Base-by-base conservation (phyloP, 2,329 filamentous ascomycete species). In the Neodidymelliopsis sp. region DNA sequence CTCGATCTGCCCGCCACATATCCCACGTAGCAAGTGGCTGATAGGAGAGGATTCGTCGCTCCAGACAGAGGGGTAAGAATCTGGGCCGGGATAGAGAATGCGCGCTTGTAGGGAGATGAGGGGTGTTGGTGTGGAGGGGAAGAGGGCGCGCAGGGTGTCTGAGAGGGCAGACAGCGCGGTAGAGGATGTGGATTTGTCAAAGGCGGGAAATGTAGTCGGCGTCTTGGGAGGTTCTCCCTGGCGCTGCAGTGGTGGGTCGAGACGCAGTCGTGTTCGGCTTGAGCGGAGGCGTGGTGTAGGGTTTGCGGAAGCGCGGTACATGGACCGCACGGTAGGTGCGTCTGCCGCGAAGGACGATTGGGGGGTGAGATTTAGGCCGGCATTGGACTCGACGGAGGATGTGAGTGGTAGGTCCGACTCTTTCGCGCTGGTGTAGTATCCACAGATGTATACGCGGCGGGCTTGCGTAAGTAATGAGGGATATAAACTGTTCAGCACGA, bases 391-490 rank as follows among this genome's bases (percentile, higher is more conserved):
- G 4, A 35, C 15, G 13, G 44, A 51, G 10, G 35, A 30, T 25
- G 29, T 28, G 22, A 38, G 30, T 5, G 30, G 33, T 4, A 43
- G 20, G 8, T 53, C 35, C 2, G 28, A 9, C 25, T 51, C 51
- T 24, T 52, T 39, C n/a, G 49, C 42, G n/a, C 7, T 54, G 28
- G 50, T 57, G 54, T 74, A 76, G 41, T 67, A 65, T 23, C 75
- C 75, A 10, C 71, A 71, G 9, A 78, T 64, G 51, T 75, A 72
- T 9, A 78, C 60, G 45, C 65, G 72, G 25, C 66, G 66, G 11
- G 72, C 72, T 40, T 75, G 74, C n/a, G 63, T 64, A 8, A 76
- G 59, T 7, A 77, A 66, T 25, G 68, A 65, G 4, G 75, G 75
- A 30, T 73, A 73, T 11, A 67, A 49, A 20, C 56, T 66, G 49